phyloP scores from a whole-genome alignment of 805 yeast genomes.

The Wickerhamiella domercqiae region DNA sequence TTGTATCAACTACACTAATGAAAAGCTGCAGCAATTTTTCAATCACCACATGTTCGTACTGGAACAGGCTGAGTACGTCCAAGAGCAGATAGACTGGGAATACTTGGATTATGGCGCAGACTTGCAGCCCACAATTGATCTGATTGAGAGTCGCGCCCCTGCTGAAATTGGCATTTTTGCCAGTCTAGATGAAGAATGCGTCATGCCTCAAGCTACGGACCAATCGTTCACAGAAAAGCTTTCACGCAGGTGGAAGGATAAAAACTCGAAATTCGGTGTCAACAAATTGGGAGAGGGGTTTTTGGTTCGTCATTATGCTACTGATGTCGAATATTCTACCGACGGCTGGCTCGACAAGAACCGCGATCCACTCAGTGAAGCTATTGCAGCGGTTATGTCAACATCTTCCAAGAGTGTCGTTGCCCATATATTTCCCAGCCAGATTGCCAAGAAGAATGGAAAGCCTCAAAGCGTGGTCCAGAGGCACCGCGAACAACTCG shows the following conservation, averaged over 20 bases:
- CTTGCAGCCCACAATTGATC: slow-evolving; percentile 82
- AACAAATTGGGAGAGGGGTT: slow-evolving; percentile 67
- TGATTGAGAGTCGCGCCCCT: slow-evolving; percentile 62
- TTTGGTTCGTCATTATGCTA: slow-evolving; percentile 84
- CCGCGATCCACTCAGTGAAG: slow-evolving; percentile 80
- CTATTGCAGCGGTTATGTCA: slow-evolving; percentile 45
- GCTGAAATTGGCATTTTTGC: slow-evolving; percentile 59
- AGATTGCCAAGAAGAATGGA: slow-evolving; percentile 14
- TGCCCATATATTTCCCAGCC: slow-evolving; percentile 33
- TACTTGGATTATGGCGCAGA: slow-evolving; percentile 92
- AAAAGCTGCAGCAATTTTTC: slow-evolving; percentile 91
- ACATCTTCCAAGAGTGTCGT: slow-evolving; percentile 44
- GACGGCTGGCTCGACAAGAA: slow-evolving; percentile 92
- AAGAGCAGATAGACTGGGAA: slow-evolving; percentile 87
- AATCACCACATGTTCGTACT: slow-evolving; percentile 91
- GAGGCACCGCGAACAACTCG: slow-evolving; percentile 75
- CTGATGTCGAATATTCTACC: slow-evolving; percentile 82
- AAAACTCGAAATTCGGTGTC: slow-evolving; percentile 46
- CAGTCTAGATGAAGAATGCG: slow-evolving; percentile 84
- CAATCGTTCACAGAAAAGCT: slow-evolving; percentile 68
- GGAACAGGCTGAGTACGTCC: slow-evolving; percentile 92
- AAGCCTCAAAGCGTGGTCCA: slow-evolving; percentile 69
- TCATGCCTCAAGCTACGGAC: slow-evolving; percentile 83
- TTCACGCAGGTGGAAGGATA: slow-evolving; percentile 43
- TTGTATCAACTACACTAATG: slow-evolving; percentile 93